A percentile compares a stretch with the other conserved stretches of the same genome.
Evolutionary conservation across 805 yeast species (phyloP).

Genomic region (Myxozyma monticola): DNA sequence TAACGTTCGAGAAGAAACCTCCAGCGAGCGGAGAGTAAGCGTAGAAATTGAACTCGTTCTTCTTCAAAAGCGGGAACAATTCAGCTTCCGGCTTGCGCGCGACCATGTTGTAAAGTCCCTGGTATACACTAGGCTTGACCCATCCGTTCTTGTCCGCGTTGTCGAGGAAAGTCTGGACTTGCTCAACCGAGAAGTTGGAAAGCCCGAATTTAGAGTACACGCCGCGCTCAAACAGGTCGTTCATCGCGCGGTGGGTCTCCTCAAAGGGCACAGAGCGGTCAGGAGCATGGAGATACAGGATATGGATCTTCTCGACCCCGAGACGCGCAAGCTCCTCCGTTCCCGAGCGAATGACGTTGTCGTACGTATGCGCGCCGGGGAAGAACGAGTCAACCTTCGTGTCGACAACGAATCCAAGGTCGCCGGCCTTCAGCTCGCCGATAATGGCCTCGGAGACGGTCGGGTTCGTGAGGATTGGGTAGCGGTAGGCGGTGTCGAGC

Average conservation of each 20-base stretch:
- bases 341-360: neutral
- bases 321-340: neutral
- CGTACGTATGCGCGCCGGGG: neutral
- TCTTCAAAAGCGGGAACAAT: conserved; percentile 31
- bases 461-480: conserved; percentile 8
- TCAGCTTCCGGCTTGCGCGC: conserved; percentile 4
- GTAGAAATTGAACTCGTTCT: conserved; percentile 31
- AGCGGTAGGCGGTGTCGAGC: conserved; percentile 28
- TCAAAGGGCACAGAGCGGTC: conserved; percentile 33
- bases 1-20: conserved; percentile 12
- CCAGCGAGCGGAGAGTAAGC: conserved; percentile 32
- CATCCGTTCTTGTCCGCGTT: conserved; percentile 4
- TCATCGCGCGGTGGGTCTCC: conserved; percentile 32
- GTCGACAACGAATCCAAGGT: conserved; percentile 1
- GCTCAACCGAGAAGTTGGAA: conserved; percentile 33
- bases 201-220: conserved; percentile 33
- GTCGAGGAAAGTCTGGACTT: conserved; percentile 26
- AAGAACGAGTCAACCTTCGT: neutral
- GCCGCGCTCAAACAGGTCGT: conserved; percentile 32
- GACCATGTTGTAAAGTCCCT: conserved; percentile 9
- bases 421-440: conserved; percentile 6
- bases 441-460: conserved; percentile 1
- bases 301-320: conserved; percentile 3
- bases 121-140: conserved; percentile 4
- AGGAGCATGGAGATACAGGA: conserved; percentile 25